Evolutionary conservation across 2,329 filamentous ascomycete species (phyloP), one percentile per base, ranked within the genome.

Genomic region (Fusarium sp.): DNA sequence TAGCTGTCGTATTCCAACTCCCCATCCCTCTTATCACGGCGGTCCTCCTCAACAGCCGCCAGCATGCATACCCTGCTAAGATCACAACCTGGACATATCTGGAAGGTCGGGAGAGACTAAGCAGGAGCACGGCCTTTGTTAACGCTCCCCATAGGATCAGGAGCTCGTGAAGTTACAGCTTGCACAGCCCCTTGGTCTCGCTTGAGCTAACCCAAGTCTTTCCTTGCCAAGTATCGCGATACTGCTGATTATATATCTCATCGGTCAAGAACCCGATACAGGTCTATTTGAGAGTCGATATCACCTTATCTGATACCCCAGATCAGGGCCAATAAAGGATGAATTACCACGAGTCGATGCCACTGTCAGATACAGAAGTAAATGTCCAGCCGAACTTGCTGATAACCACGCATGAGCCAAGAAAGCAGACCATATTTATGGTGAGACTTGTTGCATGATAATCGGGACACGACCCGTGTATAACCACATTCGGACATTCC

Each of bases 381-480:
- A 32, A 9, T 18, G 16, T 4, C 10, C 27, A 29, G 11, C 32
- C 16, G 9, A 18, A 10, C 10, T 9, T 12, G 11, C 34, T 7
- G 34, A n/a, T n/a, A 37, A n/a, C 18, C 16, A 37, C 32, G 16
- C 16, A 37, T 37, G 7, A 37, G 34, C 34, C 18, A 37, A 37
- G 34, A n/a, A n/a, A 37, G 3, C 34, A 37, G 34, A 37, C 34
- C 34, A 37, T n/a, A 37, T 37, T 37, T 37, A n/a, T 37, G 34
- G 34, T 12, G 6, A 37, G 18, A 37, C 34, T 18, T n/a, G 4
- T 9, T 41, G 49, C 49, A 53, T 53, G 49, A 53, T 42, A 42
- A 65, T 34, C 45, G 60, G 51, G 27, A 25, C 18, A 30, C 29
- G 14, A 22, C 16, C 61, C 40, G 61, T 41, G 42, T 25, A 7